A percentile compares a stretch with the other conserved stretches of the same genome.
Evolutionary conservation across 2,329 filamentous ascomycete genomes (phyloP).

Genomic region (Hypomyces perniciosus): DNA sequence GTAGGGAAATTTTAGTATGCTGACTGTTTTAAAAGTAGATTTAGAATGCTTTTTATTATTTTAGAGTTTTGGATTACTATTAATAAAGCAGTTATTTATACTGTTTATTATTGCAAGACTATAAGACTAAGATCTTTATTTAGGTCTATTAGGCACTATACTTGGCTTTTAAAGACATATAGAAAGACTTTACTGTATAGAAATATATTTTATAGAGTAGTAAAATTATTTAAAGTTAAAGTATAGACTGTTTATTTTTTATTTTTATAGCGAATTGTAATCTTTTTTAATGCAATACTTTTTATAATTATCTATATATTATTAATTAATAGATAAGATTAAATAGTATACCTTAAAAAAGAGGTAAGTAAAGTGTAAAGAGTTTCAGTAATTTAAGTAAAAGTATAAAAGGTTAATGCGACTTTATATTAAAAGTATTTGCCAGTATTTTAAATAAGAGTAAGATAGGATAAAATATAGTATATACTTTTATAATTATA

Average conservation of each 20-base stretch:
- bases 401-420: constrained; percentile 13
- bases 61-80: constrained; percentile 54
- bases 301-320: constrained; percentile 23
- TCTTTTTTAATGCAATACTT: constrained; percentile 19
- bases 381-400: constrained; percentile 12
- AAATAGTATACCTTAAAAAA: constrained; percentile 27
- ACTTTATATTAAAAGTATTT: neutral
- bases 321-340: constrained; percentile 32
- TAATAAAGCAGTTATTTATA: constrained; percentile 39
- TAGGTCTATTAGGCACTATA: constrained; percentile 37
- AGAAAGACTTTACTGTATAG: constrained; percentile 37
- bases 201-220: constrained; percentile 33
- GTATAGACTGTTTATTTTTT: constrained; percentile 11
- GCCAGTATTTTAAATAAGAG: constrained; percentile 3
- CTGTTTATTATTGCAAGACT: constrained; percentile 39
- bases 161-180: constrained; percentile 40
- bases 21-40: constrained; percentile 38
- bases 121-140: constrained; percentile 37
- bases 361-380: constrained; percentile 10
- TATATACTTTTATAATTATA: constrained; percentile 22
- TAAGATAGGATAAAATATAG: neutral
- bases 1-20: constrained; percentile 28
- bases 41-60: constrained; percentile 49
- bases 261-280: constrained; percentile 9
- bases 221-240: neutral